Percentiles rank a stretch among this genome's conserved stretches.
Conservation (phyloP, 2,329 filamentous ascomycete species). For the Anthostomella pinea region DNA sequence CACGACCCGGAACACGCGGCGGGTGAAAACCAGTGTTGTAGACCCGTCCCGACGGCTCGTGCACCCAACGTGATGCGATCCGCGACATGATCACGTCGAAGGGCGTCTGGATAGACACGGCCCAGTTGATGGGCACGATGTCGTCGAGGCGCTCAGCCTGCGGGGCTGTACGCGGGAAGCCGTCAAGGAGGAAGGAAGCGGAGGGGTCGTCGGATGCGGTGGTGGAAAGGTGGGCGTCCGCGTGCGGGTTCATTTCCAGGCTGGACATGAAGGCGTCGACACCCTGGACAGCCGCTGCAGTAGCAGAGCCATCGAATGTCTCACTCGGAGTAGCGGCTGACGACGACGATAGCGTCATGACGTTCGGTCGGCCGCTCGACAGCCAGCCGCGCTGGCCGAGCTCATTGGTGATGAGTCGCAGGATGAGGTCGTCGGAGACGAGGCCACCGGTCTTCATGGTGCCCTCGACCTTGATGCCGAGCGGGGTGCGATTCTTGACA, state of each 20-base stretch:
- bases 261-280: slow-evolving; percentile 41
- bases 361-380: slow-evolving; percentile 42
- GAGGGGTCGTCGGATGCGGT: slow-evolving; percentile 64
- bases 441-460: slow-evolving; percentile 85
- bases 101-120: slow-evolving; percentile 82
- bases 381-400: slow-evolving; percentile 85
- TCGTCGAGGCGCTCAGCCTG: slow-evolving; percentile 77
- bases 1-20: slow-evolving; percentile 73
- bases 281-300: slow-evolving; percentile 28
- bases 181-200: slow-evolving; percentile 92
- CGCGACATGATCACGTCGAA: slow-evolving; percentile 82
- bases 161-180: slow-evolving; percentile 82
- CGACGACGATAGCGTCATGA: slow-evolving; percentile 52
- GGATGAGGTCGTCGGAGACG: slow-evolving; percentile 88
- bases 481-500: slow-evolving; percentile 81
- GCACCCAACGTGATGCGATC: slow-evolving; percentile 90
- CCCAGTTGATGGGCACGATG: slow-evolving; percentile 91
- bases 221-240: slow-evolving; percentile 34
- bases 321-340: slow-evolving; percentile 34
- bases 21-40: slow-evolving; percentile 95
- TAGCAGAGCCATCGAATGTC: slow-evolving; percentile 39
- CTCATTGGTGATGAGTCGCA: slow-evolving; percentile 89
- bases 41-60: slow-evolving; percentile 83
- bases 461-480: slow-evolving; percentile 86
- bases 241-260: slow-evolving; percentile 37